phyloP scores from a whole-genome alignment of 2,329 filamentous ascomycete genomes.

The Colletotrichum lindemuthianum region DNA sequence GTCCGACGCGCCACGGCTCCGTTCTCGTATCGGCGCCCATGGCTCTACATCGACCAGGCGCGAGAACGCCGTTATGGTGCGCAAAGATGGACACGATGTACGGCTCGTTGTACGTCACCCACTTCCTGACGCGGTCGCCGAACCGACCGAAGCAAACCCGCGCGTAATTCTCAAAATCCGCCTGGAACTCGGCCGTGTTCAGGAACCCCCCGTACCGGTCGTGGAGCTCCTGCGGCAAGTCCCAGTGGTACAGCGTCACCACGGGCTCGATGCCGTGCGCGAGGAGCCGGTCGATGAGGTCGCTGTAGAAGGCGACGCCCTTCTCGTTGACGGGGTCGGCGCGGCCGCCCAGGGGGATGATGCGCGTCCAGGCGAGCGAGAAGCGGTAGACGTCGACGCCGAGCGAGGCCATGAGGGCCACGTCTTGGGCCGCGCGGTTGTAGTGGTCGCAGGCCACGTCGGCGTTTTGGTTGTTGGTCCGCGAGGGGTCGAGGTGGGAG shows the following conservation, averaged over 20 bases:
- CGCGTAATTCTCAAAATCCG: slow-evolving; percentile 50
- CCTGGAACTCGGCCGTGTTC: slow-evolving; percentile 43
- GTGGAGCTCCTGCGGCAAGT: slow-evolving; percentile 52
- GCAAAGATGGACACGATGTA: slow-evolving; percentile 51
- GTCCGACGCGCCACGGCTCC: slow-evolving; percentile 49
- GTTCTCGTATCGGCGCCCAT: slow-evolving; percentile 46
- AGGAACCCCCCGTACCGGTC: slow-evolving; percentile 50
- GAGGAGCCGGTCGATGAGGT: slow-evolving; percentile 67
- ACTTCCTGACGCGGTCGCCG: slow-evolving; percentile 48
- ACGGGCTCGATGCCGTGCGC: slow-evolving; percentile 68
- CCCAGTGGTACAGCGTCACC: slow-evolving; percentile 74
- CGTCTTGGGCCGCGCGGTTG: slow-evolving; percentile 59
- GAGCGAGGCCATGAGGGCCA: slow-evolving; percentile 66
- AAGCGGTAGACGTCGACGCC: slow-evolving; percentile 72
- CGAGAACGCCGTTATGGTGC: slow-evolving; percentile 47
- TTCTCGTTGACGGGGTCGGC: slow-evolving; percentile 71
- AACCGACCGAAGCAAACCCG: slow-evolving; percentile 49
- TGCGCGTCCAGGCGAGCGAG: slow-evolving; percentile 72
- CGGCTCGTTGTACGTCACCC: slow-evolving; percentile 53
- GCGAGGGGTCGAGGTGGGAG: slow-evolving; percentile 51
- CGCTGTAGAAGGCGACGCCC: slow-evolving; percentile 68
- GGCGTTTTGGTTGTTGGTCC: slow-evolving; percentile 53
- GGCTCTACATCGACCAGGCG: slow-evolving; percentile 45
- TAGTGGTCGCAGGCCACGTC: slow-evolving; percentile 60
- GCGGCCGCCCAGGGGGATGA: slow-evolving; percentile 72